Percentiles rank a stretch among this genome's conserved stretches.
phyloP scores from a whole-genome alignment of 495 filamentous ascomycete genomes.

The Stereocaulon alpinum region DNA sequence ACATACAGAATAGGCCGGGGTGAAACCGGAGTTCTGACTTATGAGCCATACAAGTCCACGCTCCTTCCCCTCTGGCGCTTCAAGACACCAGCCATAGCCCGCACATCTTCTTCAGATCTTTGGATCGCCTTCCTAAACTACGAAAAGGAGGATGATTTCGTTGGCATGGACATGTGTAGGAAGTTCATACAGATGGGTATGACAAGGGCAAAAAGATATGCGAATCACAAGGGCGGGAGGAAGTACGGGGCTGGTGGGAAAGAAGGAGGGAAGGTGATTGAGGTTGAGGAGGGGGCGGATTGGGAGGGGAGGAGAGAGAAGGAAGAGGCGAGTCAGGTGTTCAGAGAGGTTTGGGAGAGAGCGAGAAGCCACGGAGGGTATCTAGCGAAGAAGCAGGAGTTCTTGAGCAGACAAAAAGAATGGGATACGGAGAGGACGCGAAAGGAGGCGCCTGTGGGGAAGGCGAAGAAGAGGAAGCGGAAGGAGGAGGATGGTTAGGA shows the following conservation, averaged over 20 bases:
- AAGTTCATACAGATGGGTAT: constrained; percentile 50
- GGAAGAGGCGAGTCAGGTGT: constrained; percentile 48
- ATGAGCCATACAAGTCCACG: constrained; percentile 43
- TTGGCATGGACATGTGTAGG: constrained; percentile 43
- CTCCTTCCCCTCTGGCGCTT: constrained; percentile 43
- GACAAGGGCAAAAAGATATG: constrained; percentile 41
- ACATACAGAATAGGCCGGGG: constrained; percentile 42
- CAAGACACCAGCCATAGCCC: constrained; percentile 34
- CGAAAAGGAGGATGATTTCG: constrained; percentile 35
- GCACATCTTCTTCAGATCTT: constrained; percentile 28
- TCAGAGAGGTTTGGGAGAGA: constrained; percentile 33
- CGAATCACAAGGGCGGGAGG: constrained; percentile 39
- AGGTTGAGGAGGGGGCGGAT: constrained; percentile 48
- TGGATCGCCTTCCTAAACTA: constrained; percentile 34
- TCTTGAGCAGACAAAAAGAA: constrained; percentile 31
- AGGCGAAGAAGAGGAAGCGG: not conserved
- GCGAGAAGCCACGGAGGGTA: constrained; percentile 34
- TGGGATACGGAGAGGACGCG: constrained; percentile 24
- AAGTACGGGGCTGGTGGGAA: constrained; percentile 28
- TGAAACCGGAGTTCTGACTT: constrained; percentile 43
- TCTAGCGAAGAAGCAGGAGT: constrained; percentile 29
- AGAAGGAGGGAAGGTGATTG: constrained; percentile 15
- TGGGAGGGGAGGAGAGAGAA: constrained; percentile 60
- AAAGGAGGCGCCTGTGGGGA: not conserved
- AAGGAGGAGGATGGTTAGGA: not conserved